Conservation (phyloP, 805 yeast genomes). For the Isabelozyma rhagii region DNA sequence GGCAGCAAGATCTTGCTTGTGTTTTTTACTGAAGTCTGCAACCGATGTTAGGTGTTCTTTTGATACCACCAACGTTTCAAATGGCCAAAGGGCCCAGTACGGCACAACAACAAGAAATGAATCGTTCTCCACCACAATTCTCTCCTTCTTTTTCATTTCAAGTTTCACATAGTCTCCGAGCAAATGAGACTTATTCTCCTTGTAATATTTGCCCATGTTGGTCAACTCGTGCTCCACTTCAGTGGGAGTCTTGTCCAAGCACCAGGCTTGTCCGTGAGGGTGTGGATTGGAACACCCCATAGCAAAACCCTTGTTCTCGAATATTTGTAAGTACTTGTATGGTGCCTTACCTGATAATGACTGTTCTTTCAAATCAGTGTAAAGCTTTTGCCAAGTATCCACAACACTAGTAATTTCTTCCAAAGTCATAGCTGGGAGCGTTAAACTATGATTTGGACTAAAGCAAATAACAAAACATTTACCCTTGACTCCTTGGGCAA, state of each 20-base stretch:
- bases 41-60: conserved; percentile 52
- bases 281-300: conserved; percentile 85
- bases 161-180: conserved; percentile 60
- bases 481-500: conserved; percentile 60
- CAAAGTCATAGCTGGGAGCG: conserved; percentile 58
- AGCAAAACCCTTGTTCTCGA: conserved; percentile 74
- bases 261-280: conserved; percentile 85
- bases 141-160: conserved; percentile 48
- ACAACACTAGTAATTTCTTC: conserved; percentile 48
- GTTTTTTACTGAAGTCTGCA: conserved; percentile 42
- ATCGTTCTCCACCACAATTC: conserved; percentile 59
- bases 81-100: conserved; percentile 84
- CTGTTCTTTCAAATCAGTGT: conserved; percentile 40
- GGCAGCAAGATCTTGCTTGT: conserved; percentile 54
- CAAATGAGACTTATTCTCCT: conserved; percentile 42
- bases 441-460: conserved; percentile 64
- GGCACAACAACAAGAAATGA: conserved; percentile 69
- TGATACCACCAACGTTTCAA: conserved; percentile 64
- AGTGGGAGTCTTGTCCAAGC: conserved; percentile 59
- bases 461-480: conserved; percentile 71
- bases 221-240: conserved; percentile 60
- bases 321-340: conserved; percentile 61
- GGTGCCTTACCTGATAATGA: conserved; percentile 38
- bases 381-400: conserved; percentile 57
- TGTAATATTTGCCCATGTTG: conserved; percentile 47